Percentiles rank a stretch among this genome's conserved stretches.
phyloP scores from a whole-genome alignment of 768 basidiomycete genomes.

The Lactarius sp. region DNA sequence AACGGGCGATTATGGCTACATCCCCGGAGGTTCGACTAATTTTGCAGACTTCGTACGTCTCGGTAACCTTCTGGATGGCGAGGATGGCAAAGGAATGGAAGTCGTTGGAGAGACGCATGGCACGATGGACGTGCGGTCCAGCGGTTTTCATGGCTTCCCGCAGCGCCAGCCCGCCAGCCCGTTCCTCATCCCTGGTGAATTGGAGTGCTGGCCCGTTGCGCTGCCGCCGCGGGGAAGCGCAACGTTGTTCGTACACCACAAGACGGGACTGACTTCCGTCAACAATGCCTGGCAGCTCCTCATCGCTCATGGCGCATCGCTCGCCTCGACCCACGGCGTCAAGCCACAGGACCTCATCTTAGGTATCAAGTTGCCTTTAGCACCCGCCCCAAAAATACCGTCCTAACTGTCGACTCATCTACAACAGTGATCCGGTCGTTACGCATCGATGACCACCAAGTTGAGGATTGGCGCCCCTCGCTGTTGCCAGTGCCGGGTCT shows the following conservation, averaged over 20 bases:
- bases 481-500: not conserved
- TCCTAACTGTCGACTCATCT: not conserved
- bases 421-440: conserved; percentile 19
- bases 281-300: conserved; percentile 22
- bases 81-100: not conserved
- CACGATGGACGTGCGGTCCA: conserved; percentile 12
- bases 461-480: conserved; percentile 21
- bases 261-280: conserved; percentile 13
- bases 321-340: conserved; percentile 18
- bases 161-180: conserved; percentile 15
- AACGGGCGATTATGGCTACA: conserved; percentile 22
- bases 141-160: conserved; percentile 1
- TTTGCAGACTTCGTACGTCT: conserved; percentile 20
- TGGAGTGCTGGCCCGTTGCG: conserved; percentile 23
- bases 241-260: conserved; percentile 16
- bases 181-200: conserved; percentile 9
- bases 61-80: conserved; percentile 14
- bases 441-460: conserved; percentile 13
- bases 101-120: conserved; percentile 15
- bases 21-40: conserved; percentile 10
- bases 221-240: conserved; percentile 15
- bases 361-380: not conserved
- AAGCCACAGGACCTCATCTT: conserved; percentile 20
- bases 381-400: not conserved
- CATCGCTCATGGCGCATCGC: conserved; percentile 6